A percentile compares a stretch with the other conserved stretches of the same genome.
Evolutionary conservation across 2,329 filamentous ascomycete genomes (phyloP).

Genomic region (Drechslerella coelobrocha): DNA sequence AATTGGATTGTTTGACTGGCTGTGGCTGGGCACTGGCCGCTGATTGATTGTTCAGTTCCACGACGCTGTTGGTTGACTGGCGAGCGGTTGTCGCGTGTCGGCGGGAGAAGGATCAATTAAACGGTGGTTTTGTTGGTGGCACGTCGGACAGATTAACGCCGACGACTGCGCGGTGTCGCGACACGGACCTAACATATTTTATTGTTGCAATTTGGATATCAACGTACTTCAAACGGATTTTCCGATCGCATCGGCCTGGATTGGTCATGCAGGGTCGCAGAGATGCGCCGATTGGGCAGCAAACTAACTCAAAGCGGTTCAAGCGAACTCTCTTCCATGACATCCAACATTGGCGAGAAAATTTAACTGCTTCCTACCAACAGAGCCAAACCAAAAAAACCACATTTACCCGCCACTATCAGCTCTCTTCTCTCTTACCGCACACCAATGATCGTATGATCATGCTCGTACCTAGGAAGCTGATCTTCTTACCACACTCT

Average conservation of each 20-base stretch:
- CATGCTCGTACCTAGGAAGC: slow-evolving; percentile 1
- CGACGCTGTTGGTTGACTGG: too few species aligned
- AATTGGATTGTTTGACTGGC: background rate
- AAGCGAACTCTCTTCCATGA: background rate
- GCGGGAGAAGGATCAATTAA: too few species aligned
- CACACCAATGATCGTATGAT: slow-evolving; percentile 26
- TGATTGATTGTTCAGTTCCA: too few species aligned
- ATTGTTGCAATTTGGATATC: too few species aligned
- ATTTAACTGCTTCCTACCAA: background rate
- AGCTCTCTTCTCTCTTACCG: background rate
- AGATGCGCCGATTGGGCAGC: background rate
- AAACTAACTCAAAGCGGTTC: background rate
- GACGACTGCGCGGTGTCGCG: too few species aligned
- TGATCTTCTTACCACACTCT: slow-evolving; percentile 12
- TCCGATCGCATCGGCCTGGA: too few species aligned
- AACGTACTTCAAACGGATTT: too few species aligned
- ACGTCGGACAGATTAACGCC: too few species aligned
- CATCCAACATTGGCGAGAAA: slow-evolving; percentile 2
- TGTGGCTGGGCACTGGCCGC: too few species aligned
- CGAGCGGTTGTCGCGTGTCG: too few species aligned
- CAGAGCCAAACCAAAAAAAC: background rate
- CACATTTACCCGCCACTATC: background rate
- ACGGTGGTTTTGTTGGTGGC: too few species aligned
- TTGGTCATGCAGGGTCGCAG: background rate
- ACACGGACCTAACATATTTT: too few species aligned